A percentile compares a stretch with the other conserved stretches of the same genome.
Evolutionary conservation across 352 stramenopile species (phyloP).

Genomic region (Phytophthora brassicae): DNA sequence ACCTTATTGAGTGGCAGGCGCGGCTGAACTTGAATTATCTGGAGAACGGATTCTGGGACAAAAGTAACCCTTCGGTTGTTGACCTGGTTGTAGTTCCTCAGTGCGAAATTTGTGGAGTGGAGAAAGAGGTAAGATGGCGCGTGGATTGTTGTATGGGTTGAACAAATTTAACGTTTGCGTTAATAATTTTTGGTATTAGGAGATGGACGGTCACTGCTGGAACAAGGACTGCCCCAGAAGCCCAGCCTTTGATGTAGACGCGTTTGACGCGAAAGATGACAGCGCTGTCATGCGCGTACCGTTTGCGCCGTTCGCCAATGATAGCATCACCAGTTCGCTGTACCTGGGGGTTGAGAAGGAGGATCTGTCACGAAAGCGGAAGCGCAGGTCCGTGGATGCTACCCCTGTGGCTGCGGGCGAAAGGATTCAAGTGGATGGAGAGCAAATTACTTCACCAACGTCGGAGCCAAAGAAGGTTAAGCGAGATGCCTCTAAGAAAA

Average conservation of each 20-base stretch:
- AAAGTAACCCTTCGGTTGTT: conserved; percentile 52
- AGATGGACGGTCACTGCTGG: conserved; percentile 70
- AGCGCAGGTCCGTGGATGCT: conserved; percentile 35
- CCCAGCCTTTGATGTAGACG: conserved; percentile 63
- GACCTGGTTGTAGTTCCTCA: conserved; percentile 72
- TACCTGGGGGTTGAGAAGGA: conserved; percentile 39
- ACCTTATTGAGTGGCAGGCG: conserved; percentile 76
- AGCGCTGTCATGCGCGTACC: conserved; percentile 60
- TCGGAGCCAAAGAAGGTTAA: conserved; percentile 47
- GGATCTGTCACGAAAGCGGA: conserved; percentile 56
- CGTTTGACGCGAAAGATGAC: conserved; percentile 42
- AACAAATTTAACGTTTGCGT: background rate
- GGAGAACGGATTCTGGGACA: conserved; percentile 57
- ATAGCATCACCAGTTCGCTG: conserved; percentile 58
- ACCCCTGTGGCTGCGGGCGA: background rate
- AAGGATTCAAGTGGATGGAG: conserved; percentile 3
- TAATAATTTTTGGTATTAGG: conserved; percentile 34
- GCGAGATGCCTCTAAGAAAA: conserved; percentile 41
- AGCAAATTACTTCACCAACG: conserved; percentile 14
- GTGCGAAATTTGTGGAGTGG: conserved; percentile 80
- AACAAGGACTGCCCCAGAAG: conserved; percentile 74
- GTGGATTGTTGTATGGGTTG: background rate
- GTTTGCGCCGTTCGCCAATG: conserved; percentile 47
- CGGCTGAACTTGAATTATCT: conserved; percentile 67
- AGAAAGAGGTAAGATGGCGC: conserved; percentile 81